Conservation (phyloP, 441 rosid species). For the Pelargonium fulgidum region DNA sequence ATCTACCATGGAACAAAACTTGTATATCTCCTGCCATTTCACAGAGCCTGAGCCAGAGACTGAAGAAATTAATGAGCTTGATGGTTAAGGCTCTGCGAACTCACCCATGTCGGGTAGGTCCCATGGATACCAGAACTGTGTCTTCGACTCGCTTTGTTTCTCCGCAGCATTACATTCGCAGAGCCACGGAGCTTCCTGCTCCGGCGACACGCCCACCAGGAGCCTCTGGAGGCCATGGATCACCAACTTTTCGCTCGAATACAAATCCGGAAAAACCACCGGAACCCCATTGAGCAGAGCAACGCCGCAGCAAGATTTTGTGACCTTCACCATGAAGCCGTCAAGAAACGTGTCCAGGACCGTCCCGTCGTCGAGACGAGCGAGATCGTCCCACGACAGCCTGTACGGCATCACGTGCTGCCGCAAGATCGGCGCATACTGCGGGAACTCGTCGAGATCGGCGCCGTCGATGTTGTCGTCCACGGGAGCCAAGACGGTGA, state of each 20-base stretch:
- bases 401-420: neutral
- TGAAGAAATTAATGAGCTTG: neutral
- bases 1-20: neutral
- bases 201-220: neutral
- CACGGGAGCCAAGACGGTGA: constrained; percentile 1
- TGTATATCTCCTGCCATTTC: neutral
- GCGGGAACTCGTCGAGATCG: neutral
- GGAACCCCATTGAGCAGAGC: constrained; percentile 6
- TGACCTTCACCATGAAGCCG: neutral
- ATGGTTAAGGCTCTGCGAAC: neutral
- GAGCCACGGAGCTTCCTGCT: neutral
- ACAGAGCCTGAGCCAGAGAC: neutral
- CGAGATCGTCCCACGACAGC: constrained; percentile 2
- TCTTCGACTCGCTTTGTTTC: neutral
- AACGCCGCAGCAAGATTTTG: constrained; percentile 1
- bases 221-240: constrained; percentile 1
- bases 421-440: constrained; percentile 1
- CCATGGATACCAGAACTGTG: neutral
- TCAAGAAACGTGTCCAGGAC: neutral
- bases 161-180: neutral
- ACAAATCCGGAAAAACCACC: neutral
- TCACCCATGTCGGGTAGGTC: neutral
- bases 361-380: neutral
- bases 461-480: neutral
- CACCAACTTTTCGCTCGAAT: neutral